These are phyloP conservation scores for Aspergillus piperis DNA, from an alignment of 2,329 filamentous ascomycete genomes.

Conservation along the genomic window DNA sequence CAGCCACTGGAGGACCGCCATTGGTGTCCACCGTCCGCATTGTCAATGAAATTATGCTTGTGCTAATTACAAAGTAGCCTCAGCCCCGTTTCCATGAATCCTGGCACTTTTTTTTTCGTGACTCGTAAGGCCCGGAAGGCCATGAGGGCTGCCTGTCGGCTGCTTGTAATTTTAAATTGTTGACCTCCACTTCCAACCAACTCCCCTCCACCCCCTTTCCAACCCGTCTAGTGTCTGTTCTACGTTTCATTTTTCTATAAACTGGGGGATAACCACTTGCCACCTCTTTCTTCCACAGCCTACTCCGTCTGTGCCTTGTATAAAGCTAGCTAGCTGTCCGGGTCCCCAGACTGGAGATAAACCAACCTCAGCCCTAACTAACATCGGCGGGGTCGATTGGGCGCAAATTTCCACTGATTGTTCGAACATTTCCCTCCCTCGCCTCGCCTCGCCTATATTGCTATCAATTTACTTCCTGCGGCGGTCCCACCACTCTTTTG, in stretches of 20 bases:
- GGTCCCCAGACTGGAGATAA: background rate
- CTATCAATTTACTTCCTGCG: background rate
- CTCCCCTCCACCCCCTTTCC: background rate
- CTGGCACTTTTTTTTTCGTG: background rate
- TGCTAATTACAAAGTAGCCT: background rate
- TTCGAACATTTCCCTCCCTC: background rate
- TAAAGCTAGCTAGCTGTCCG: background rate
- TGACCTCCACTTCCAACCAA: background rate
- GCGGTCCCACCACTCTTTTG: background rate
- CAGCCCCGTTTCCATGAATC: background rate
- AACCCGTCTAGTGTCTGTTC: background rate
- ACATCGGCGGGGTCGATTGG: background rate
- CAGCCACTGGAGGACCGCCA: background rate
- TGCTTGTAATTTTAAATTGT: background rate
- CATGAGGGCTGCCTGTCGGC: background rate
- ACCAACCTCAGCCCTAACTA: background rate
- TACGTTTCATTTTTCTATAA: background rate
- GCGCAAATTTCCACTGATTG: background rate
- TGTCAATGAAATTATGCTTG: background rate
- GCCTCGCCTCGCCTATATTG: background rate
- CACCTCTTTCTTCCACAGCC: background rate
- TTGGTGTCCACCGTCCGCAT: background rate
- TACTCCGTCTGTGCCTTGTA: background rate
- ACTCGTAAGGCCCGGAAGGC: background rate
- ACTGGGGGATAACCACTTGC: background rate